These are phyloP conservation scores for Patellifolia procumbens DNA, from an alignment of 179 eudicot genomes.

Conservation along the genomic window DNA sequence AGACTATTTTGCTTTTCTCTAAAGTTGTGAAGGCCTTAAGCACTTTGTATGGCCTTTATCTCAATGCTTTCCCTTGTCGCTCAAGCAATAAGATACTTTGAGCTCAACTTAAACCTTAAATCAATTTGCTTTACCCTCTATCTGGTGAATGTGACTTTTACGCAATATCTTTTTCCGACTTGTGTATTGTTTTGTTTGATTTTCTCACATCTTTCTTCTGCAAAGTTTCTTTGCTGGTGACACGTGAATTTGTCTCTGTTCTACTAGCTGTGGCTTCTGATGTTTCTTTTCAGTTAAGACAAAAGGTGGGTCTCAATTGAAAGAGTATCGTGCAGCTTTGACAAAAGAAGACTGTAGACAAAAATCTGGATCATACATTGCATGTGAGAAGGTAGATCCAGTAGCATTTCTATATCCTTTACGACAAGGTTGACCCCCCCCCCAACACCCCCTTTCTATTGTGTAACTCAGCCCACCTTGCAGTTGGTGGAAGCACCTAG, in stretches of 20 bases:
- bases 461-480: not conserved
- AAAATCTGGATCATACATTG: conserved; percentile 71
- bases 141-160: not conserved
- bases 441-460: not conserved
- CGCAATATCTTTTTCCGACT: not conserved
- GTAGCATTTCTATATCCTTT: not conserved
- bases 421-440: not conserved
- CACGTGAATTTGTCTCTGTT: not conserved
- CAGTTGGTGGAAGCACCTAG: not conserved
- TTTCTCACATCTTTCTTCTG: not conserved
- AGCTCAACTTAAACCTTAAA: not conserved
- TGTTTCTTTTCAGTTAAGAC: conserved; percentile 66
- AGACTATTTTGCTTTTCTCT: not conserved
- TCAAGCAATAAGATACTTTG: not conserved
- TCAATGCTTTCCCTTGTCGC: not conserved
- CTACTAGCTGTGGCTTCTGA: conserved; percentile 6
- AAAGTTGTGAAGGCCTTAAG: not conserved
- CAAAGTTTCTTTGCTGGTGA: not conserved
- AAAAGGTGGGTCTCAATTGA: conserved; percentile 87
- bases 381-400: conserved; percentile 78
- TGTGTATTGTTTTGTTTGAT: not conserved
- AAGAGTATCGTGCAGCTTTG: conserved; percentile 88
- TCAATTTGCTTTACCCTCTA: not conserved
- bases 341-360: conserved; percentile 96
- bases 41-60: not conserved